Conservation (phyloP, 2,329 filamentous ascomycete genomes). For the Colletotrichum coccodes region DNA sequence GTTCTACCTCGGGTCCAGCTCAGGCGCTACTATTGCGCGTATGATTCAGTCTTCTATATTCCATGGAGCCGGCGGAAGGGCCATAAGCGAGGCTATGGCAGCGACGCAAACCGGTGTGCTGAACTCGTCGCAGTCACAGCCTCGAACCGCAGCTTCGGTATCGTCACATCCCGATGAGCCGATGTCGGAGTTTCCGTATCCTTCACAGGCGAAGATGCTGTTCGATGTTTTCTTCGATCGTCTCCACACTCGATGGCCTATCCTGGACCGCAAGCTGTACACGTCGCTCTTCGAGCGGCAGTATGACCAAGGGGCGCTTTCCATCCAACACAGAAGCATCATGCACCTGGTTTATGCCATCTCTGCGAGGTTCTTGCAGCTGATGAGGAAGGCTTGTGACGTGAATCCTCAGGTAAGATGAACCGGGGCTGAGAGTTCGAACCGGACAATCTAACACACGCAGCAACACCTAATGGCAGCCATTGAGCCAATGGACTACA, state of each 20-base stretch:
- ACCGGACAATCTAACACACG: neutral
- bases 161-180: constrained; percentile 26
- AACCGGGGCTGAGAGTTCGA: accelerated
- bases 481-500: constrained; percentile 43
- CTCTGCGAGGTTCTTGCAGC: constrained; percentile 38
- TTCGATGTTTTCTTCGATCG: constrained; percentile 40
- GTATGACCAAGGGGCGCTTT: constrained; percentile 32
- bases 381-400: constrained; percentile 37
- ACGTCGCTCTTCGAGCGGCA: constrained; percentile 34
- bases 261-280: constrained; percentile 37
- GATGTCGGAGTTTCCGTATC: constrained; percentile 33
- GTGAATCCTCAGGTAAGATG: constrained; percentile 38
- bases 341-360: constrained; percentile 40
- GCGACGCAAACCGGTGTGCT: neutral
- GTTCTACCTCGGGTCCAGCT: constrained; percentile 40
- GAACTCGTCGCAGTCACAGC: neutral
- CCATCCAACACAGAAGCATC: constrained; percentile 38
- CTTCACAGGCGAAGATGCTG: constrained; percentile 32
- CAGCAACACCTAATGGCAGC: constrained; percentile 42
- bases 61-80: constrained; percentile 22
- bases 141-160: neutral
- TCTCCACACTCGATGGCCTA: constrained; percentile 39
- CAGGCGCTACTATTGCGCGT: constrained; percentile 39
- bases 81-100: constrained; percentile 9
- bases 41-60: constrained; percentile 41